A percentile compares a stretch with the other conserved stretches of the same genome.
phyloP scores from a whole-genome alignment of 2,329 filamentous ascomycete species.

The Colletotrichum chrysophilum region DNA sequence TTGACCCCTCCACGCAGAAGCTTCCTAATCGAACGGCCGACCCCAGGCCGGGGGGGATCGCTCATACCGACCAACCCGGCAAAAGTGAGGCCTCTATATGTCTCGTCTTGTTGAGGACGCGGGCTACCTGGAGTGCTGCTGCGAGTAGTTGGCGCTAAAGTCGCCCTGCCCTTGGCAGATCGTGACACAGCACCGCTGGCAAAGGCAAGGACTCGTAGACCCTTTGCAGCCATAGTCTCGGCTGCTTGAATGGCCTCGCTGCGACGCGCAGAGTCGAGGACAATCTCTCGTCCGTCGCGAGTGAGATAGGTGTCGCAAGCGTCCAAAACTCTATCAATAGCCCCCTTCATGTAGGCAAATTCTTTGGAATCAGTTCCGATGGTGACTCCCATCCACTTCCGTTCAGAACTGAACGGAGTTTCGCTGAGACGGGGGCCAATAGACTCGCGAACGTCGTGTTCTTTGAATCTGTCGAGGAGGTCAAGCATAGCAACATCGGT shows the following conservation, averaged over 20 bases:
- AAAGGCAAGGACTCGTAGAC: conserved; percentile 89
- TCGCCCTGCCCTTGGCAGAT: conserved; percentile 46
- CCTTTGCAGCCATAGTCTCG: conserved; percentile 85
- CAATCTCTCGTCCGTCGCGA: conserved; percentile 83
- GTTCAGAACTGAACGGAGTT: conserved; percentile 93
- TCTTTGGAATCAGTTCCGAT: conserved; percentile 73
- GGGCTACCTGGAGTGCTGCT: conserved; percentile 57
- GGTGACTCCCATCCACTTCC: conserved; percentile 99
- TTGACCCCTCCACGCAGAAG: conserved; percentile 94
- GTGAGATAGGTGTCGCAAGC: conserved; percentile 92
- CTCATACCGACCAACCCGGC: conserved; percentile 96
- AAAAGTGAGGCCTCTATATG: conserved; percentile 85
- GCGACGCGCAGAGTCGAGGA: conserved; percentile 77
- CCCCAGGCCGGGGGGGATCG: conserved; percentile 89
- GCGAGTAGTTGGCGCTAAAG: conserved; percentile 39
- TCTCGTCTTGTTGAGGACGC: conserved; percentile 53
- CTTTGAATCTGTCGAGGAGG: conserved; percentile 86
- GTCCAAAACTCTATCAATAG: conserved; percentile 83
- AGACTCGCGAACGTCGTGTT: conserved; percentile 88
- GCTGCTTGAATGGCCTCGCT: conserved; percentile 80
- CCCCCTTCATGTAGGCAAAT: conserved; percentile 94
- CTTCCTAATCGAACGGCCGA: conserved; percentile 85
- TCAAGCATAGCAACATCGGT: conserved; percentile 98
- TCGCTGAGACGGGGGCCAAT: conserved; percentile 84
- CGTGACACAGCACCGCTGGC: conserved; percentile 77